Evolutionary conservation across 208 protist genomes (phyloP), one percentile per base, ranked within the genome.

Genomic region (Endotrypanum monterogeii): DNA sequence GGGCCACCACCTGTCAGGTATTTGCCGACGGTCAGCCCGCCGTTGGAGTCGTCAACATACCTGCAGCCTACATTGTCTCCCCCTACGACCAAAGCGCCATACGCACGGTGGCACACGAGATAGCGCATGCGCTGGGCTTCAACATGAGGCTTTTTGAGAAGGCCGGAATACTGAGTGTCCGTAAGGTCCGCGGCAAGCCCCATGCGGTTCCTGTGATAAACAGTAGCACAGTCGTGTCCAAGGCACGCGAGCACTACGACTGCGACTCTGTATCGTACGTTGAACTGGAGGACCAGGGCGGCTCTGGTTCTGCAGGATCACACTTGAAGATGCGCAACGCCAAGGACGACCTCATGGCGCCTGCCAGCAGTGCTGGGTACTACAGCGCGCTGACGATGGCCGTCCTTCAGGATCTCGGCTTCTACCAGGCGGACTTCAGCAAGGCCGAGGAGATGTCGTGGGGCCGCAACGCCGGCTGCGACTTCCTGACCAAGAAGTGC

Each of bases 81-180:
- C 11, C 0, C n/a, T 39, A 72, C 51, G 62, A 67, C 28, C 55
- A 63, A n/a, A 0, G 12, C 8, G 73, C 50, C 20, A 60, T 83
- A 3, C 83, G 84, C 61, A 65, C 67, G 11, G 67, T 90, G 2
- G 72, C 86, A 4, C 95, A 98, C 68, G 92, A 97, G 80, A 74
- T 97, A 0, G 73, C 90, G 5, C 95, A 98, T 83, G 88, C 91
- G 12, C 78, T 98, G 32, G 95, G 95, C 8, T 97, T 96, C 67
- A 66, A 14, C 56, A 32, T 8, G 20, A 54, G 0, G 0, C 58
- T 70, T 50, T 92, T 87, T 37, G 12, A 39, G 2, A 66, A 6
- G 3, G 0, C 16, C 16, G 32, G 37, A n/a, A 78, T 89, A 20
- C 1, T 67, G 23, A 4, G 1, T 3, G 58, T 16, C 37, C 58